Evolutionary conservation across 1,139 yeast genomes (phyloP), one percentile per base, ranked within the genome.

Genomic region (Maudiozyma humilis): DNA sequence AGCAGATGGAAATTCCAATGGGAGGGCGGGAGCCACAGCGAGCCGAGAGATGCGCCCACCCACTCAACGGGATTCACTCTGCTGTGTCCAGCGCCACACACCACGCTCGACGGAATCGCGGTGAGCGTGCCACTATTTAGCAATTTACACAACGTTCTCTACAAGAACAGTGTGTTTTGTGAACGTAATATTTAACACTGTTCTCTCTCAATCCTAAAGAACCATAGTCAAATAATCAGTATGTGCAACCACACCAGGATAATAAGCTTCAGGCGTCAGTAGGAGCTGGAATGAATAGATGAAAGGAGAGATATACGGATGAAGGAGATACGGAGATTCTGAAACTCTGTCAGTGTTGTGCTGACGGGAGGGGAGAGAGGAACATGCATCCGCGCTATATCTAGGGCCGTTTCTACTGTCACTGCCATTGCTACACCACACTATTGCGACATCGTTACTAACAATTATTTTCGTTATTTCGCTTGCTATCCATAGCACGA

Each of bases 221-320:
- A 38, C 41, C 43, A 43, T 40, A 42, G 44, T 42, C 44, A 20
- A 42, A 42, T 38, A 32, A 32, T 16, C 12, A 32, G 36, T 32
- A 32, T 32, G 36, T 32, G 15, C 36, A 17, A n/a, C n/a, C n/a
- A n/a, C n/a, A n/a, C n/a, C n/a, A n/a, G n/a, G n/a, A n/a, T n/a
- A n/a, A 15, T 7, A 31, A 15, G 10, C 14, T 31, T 27, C 10
- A 27, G 10, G 31, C 10, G 10, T 12, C 13, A 27, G 31, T 10
- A 27, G 10, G 13, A 27, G 31, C 10, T 27, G 8, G 8, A 15
- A 30, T 15, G 16, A 31, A 31, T 31, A 8, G 15, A 15, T 15
- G 10, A 15, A 31, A n/a, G 3, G 33, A 31, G 6, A 3, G 4
- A 31, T 15, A 31, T 29, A 29, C 13, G 14, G 13, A 3, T 14